Conservation (phyloP, 2,329 filamentous ascomycete genomes). For the Ploettnerulaceae sp. region DNA sequence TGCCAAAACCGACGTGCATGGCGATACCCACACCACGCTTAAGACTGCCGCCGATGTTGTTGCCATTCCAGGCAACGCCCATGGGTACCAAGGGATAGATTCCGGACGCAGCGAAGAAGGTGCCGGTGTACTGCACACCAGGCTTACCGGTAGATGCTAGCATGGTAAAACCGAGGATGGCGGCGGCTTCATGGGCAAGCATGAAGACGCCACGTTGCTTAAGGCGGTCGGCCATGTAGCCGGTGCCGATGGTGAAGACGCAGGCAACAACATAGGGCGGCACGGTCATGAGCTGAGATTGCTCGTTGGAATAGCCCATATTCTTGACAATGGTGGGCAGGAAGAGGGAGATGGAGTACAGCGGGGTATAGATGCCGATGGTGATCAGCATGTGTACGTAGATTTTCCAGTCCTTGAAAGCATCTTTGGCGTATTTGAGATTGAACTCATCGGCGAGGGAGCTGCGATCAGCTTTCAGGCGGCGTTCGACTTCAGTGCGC, state of each 20-base stretch:
- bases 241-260: conserved; percentile 59
- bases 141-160: conserved; percentile 60
- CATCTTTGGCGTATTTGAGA: conserved; percentile 50
- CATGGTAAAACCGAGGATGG: conserved; percentile 73
- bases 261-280: conserved; percentile 60
- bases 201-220: conserved; percentile 65
- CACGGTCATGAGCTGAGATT: conserved; percentile 43
- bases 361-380: conserved; percentile 53
- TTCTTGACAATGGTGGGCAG: conserved; percentile 41
- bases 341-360: conserved; percentile 42
- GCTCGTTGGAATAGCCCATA: conserved; percentile 51
- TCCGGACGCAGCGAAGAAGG: conserved; percentile 72
- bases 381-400: conserved; percentile 45
- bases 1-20: conserved; percentile 86
- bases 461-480: conserved; percentile 59
- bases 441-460: conserved; percentile 65
- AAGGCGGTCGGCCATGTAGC: conserved; percentile 70
- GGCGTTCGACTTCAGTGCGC: conserved; percentile 55
- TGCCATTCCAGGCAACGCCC: conserved; percentile 79
- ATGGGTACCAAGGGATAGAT: conserved; percentile 84
- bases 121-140: conserved; percentile 72
- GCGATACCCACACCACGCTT: conserved; percentile 86
- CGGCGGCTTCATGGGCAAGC: conserved; percentile 60
- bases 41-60: conserved; percentile 84
- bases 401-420: conserved; percentile 54